These are phyloP conservation scores for Echria macrotheca DNA, from an alignment of 495 filamentous ascomycete species.

Conservation along the genomic window DNA sequence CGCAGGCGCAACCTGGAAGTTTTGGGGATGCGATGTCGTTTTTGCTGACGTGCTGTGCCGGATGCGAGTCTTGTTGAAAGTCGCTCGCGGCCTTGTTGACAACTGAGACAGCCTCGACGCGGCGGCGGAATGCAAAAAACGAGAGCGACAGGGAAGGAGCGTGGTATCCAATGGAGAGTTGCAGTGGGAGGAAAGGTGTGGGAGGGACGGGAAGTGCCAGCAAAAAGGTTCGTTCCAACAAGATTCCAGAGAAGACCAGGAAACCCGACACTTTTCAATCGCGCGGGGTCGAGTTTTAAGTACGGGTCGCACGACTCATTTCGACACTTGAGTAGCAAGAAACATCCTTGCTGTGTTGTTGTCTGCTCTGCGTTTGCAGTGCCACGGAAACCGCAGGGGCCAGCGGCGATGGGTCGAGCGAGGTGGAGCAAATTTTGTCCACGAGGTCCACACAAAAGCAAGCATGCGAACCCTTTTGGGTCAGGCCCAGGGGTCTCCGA, in stretches of 20 bases:
- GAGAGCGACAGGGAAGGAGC: background rate
- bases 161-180: background rate
- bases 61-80: background rate
- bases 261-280: background rate
- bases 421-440: background rate
- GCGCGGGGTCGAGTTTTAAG: no score
- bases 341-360: conserved; percentile 2
- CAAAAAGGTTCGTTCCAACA: background rate
- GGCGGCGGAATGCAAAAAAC: background rate
- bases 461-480: background rate
- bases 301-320: no score
- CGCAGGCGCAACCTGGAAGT: no score
- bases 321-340: no score
- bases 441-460: conserved; percentile 6
- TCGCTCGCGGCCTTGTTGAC: no score
- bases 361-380: conserved; percentile 2
- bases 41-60: no score
- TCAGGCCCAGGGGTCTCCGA: conserved; percentile 1
- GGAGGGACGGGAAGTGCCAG: background rate
- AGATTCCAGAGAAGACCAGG: background rate
- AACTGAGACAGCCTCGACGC: no score
- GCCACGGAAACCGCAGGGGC: conserved; percentile 23
- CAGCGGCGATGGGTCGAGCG: conserved; percentile 11
- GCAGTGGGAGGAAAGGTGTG: background rate
- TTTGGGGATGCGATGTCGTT: no score